A percentile compares a stretch with the other conserved stretches of the same genome.
Conservation (phyloP, 306 rosid genomes). For the Alnus glutinosa region DNA sequence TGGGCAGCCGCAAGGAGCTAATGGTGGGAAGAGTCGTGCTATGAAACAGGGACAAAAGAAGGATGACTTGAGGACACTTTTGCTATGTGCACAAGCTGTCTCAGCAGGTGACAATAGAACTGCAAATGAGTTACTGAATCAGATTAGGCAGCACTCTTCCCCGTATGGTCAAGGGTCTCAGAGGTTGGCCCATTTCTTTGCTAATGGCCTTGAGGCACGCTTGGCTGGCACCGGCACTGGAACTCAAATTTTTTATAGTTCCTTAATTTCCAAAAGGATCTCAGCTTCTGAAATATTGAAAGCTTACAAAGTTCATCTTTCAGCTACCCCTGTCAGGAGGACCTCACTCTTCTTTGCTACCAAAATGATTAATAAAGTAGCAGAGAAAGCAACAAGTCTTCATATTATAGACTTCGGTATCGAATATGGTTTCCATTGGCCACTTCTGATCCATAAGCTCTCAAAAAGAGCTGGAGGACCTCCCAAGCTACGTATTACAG, state of each 20-base stretch:
- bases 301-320: constrained; percentile 50
- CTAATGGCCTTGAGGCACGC: constrained; percentile 58
- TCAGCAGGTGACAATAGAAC: constrained; percentile 52
- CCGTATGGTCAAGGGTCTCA: constrained; percentile 47
- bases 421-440: too few species aligned
- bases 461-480: too few species aligned
- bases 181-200: constrained; percentile 24
- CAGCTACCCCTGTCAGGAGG: constrained; percentile 55
- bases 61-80: constrained; percentile 58
- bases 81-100: constrained; percentile 68
- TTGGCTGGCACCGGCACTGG: constrained; percentile 40
- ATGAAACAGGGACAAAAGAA: constrained; percentile 44
- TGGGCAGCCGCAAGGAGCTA: too few species aligned
- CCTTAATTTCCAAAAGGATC: constrained; percentile 8
- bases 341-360: constrained; percentile 42
- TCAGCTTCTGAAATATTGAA: constrained; percentile 53
- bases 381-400: too few species aligned
- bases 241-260: constrained; percentile 32
- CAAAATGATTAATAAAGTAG: background rate
- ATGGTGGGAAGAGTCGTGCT: too few species aligned
- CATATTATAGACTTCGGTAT: too few species aligned
- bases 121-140: constrained; percentile 60
- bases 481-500: too few species aligned
- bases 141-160: constrained; percentile 67
- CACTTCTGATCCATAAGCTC: too few species aligned